These are phyloP conservation scores for Calocera viscosa DNA, from an alignment of 768 basidiomycete species.

Conservation along the genomic window DNA sequence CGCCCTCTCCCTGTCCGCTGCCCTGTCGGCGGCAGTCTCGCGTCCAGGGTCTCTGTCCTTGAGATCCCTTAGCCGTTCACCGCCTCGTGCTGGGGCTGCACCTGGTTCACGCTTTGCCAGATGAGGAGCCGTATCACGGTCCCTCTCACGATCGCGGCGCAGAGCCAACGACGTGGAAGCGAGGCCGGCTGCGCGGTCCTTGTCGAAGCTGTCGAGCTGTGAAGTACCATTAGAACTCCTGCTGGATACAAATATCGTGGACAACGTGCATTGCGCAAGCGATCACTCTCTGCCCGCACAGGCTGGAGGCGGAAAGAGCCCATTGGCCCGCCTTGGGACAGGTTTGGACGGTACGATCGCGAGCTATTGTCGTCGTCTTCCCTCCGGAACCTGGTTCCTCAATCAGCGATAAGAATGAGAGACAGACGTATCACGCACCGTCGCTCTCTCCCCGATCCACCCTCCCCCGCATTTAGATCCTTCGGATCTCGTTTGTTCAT, in stretches of 20 bases:
- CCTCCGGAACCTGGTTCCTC: not conserved
- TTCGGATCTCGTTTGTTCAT: conserved; percentile 4
- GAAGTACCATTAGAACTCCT: not conserved
- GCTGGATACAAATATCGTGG: too few relatives aligned
- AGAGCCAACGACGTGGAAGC: not conserved
- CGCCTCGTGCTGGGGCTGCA: not conserved
- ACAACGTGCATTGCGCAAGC: not conserved
- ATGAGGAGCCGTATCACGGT: not conserved
- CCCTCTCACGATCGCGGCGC: not conserved
- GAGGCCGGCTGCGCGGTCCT: not conserved
- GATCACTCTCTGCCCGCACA: not conserved
- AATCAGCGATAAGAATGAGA: not conserved
- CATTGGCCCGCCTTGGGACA: conserved; percentile 4
- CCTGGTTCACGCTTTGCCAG: not conserved
- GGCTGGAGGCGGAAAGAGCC: not conserved
- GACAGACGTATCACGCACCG: not conserved
- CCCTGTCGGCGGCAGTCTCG: not conserved
- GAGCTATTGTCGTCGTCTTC: not conserved
- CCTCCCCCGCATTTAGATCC: not conserved
- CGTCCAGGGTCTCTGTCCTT: not conserved
- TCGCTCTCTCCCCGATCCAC: not conserved
- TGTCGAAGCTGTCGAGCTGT: not conserved
- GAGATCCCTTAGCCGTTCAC: not conserved
- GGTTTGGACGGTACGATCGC: not conserved
- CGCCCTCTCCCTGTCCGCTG: not conserved